Percentiles rank a stretch among this genome's conserved stretches.
phyloP scores from a whole-genome alignment of 2,329 filamentous ascomycete species.

The Aspergillus nomiae region DNA sequence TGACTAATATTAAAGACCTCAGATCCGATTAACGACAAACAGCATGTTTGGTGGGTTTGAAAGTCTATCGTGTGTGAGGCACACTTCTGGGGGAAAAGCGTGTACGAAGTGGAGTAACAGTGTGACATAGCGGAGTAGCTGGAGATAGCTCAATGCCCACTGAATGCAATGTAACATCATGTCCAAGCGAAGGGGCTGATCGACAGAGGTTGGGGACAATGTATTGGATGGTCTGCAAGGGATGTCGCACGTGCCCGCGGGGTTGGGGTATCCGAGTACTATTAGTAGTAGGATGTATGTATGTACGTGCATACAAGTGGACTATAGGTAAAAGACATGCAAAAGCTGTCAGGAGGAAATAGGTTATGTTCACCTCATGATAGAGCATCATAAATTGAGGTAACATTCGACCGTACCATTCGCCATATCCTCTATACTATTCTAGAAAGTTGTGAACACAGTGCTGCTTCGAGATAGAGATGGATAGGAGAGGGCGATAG shows the following conservation, averaged over 20 bases:
- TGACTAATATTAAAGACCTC: background rate
- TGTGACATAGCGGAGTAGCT: background rate
- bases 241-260: background rate
- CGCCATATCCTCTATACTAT: too few species aligned
- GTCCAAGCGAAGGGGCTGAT: background rate
- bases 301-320: background rate
- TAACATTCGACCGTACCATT: background rate
- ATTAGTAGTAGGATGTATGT: background rate
- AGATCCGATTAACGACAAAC: background rate
- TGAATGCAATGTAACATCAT: background rate
- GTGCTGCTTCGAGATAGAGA: background rate
- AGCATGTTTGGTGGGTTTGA: background rate
- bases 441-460: background rate
- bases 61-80: background rate
- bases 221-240: background rate
- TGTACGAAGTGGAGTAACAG: background rate
- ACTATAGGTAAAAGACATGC: background rate
- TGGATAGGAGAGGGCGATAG: background rate
- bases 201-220: background rate
- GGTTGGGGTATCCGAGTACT: background rate
- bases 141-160: background rate
- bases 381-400: background rate
- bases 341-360: background rate
- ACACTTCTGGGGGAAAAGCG: background rate
- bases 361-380: background rate